Evolutionary conservation across 148 eudicot genomes (phyloP), one percentile per base, ranked within the genome.

Genomic region (Suaeda aralocaspica): DNA sequence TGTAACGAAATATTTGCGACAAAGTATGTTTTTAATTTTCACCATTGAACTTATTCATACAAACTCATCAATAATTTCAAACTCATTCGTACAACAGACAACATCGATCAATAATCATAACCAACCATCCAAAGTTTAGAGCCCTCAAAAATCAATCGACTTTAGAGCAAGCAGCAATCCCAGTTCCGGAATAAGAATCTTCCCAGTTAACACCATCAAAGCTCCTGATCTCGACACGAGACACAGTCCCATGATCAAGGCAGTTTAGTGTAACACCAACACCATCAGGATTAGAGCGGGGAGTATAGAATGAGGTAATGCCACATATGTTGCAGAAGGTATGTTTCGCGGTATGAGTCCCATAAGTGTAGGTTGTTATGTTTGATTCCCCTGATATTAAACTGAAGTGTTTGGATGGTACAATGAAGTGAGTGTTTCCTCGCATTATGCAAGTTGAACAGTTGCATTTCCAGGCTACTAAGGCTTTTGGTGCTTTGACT

Each of bases 261-360:
- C 98, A 93, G 26, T 68, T 76, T 34, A 74, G 81, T 18, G 95
- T 90, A 51, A 91, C 70, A 6, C 88, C 84, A 55, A 93, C 57
- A 16, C 98, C 98, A 77, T 93, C 96, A 2, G 98, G 98, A 59
- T 93, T 93, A 1, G 96, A 88, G 16, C 86, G 72, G 1, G 98
- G 96, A n/a, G 64, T 71, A 67, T 90, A 93, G 66, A 93, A 90
- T 0, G 98, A 93, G 13, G 98, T 93, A 67, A 93, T 83, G 26
- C 98, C 98, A 67, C 98, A 93, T 6, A 84, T 74, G 48, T 75
- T 84, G 67, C 96, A 93, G 76, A 93, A 93, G 24, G 84, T 93
- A 71, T 93, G 98, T 66, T 93, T 80, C 9, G 98, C 98, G 14
- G 85, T 85, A 70, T 82, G 92, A 21, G 92, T 82, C n/a, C 91